Evolutionary conservation across 805 yeast genomes (phyloP).

Genomic region (Cyberlindnera suaveolens): DNA sequence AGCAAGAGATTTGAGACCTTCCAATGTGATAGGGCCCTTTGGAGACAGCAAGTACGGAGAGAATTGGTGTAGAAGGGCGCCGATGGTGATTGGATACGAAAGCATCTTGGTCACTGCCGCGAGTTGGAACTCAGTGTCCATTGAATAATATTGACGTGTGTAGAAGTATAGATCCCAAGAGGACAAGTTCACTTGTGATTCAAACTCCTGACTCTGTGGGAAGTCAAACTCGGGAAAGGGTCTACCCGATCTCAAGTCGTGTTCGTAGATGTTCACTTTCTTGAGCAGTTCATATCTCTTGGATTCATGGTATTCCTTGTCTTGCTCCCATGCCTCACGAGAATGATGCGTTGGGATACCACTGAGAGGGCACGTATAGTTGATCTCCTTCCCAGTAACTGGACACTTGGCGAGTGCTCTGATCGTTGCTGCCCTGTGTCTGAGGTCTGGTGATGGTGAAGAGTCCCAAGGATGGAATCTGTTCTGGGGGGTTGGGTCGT

Average conservation of each 20-base stretch:
- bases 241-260: conserved; percentile 90
- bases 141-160: conserved; percentile 86
- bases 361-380: conserved; percentile 84
- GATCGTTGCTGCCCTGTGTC: conserved; percentile 88
- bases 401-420: conserved; percentile 88
- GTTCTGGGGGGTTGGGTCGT: conserved; percentile 65
- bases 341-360: conserved; percentile 97
- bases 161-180: conserved; percentile 93
- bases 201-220: conserved; percentile 74
- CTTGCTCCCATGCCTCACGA: conserved; percentile 82
- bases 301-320: conserved; percentile 60
- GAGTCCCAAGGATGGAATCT: conserved; percentile 87
- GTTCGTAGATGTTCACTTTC: conserved; percentile 89
- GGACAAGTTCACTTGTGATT: conserved; percentile 66
- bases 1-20: conserved; percentile 89
- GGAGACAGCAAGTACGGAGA: conserved; percentile 82
- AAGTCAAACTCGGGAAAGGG: conserved; percentile 93
- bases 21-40: conserved; percentile 81
- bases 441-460: conserved; percentile 80
- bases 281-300: conserved; percentile 68
- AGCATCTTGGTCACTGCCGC: conserved; percentile 94
- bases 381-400: conserved; percentile 72
- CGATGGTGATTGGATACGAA: conserved; percentile 88
- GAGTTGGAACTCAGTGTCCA: conserved; percentile 94
- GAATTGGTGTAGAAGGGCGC: conserved; percentile 71